Conservation (phyloP, 2,329 filamentous ascomycete genomes). For the Dactylonectria estremocensis region DNA sequence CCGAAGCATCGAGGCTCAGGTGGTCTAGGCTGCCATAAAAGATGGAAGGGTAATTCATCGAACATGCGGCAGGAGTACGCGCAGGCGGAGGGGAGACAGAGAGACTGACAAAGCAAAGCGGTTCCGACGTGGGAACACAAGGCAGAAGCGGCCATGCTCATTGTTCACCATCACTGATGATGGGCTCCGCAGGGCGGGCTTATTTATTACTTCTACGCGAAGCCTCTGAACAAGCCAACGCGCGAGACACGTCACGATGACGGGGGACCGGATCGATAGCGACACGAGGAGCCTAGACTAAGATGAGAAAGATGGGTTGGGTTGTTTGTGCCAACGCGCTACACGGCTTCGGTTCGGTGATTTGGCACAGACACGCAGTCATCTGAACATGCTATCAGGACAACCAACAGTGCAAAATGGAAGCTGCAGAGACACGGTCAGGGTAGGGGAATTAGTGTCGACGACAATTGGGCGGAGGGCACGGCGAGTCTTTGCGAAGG, state of each 20-base stretch:
- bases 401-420: slow-evolving; percentile 1
- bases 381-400: not conserved
- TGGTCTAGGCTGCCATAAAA: slow-evolving; percentile 20
- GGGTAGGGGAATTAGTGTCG: slow-evolving; percentile 16
- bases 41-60: slow-evolving; percentile 13
- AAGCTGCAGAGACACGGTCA: not conserved
- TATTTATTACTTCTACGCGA: not conserved
- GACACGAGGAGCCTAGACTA: slow-evolving; percentile 12
- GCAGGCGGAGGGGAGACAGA: not conserved
- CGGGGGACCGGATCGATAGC: not conserved
- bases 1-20: slow-evolving; percentile 23
- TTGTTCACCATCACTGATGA: not conserved
- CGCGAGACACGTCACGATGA: slow-evolving; percentile 1
- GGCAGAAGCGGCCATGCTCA: slow-evolving; percentile 7
- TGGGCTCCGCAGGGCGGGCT: not conserved
- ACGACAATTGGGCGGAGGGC: not conserved
- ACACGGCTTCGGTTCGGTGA: slow-evolving; percentile 19
- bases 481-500: slow-evolving; percentile 1
- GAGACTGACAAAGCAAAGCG: slow-evolving; percentile 1
- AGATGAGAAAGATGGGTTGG: not conserved
- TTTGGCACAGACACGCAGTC: not conserved
- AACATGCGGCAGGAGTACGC: not conserved
- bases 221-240: not conserved
- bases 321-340: slow-evolving; percentile 2
- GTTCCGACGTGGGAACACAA: slow-evolving; percentile 28